These are phyloP conservation scores for Pezicula rhizophila DNA, from an alignment of 2,329 filamentous ascomycete genomes.

Conservation along the genomic window DNA sequence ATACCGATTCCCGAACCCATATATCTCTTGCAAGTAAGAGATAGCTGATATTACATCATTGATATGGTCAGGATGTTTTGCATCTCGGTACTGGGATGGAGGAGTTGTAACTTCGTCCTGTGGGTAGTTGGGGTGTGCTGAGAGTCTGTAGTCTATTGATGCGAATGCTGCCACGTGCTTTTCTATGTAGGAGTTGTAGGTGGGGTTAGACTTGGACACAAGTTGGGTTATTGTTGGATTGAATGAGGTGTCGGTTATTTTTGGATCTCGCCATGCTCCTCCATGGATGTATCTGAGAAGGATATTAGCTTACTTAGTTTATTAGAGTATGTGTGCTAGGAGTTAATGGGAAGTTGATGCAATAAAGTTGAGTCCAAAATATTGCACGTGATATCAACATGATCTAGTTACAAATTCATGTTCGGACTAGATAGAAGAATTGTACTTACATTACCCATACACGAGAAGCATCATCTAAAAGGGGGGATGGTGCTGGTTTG, in stretches of 20 bases:
- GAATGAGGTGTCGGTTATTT: conserved; percentile 23
- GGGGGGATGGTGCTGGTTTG: not conserved
- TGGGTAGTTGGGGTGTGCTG: conserved; percentile 43
- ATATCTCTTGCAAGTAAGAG: conserved; percentile 40
- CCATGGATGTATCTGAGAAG: conserved; percentile 41
- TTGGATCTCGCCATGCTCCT: conserved; percentile 56
- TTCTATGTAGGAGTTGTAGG: conserved; percentile 13
- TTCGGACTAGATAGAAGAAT: no score
- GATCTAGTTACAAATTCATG: no score
- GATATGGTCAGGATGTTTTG: conserved; percentile 55
- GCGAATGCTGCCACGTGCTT: conserved; percentile 53
- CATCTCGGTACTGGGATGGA: conserved; percentile 30
- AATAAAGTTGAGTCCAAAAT: not conserved
- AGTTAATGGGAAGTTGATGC: no score
- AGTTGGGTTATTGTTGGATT: conserved; percentile 36
- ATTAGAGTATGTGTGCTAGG: no score
- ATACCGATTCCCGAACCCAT: conserved; percentile 40
- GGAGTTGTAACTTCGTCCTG: conserved; percentile 22
- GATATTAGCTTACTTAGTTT: no score
- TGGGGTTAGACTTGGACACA: conserved; percentile 38
- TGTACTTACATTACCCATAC: not conserved
- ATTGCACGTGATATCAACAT: not conserved
- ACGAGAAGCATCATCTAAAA: not conserved
- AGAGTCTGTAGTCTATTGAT: conserved; percentile 60
- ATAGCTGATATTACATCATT: conserved; percentile 48